phyloP scores from a whole-genome alignment of 2,329 filamentous ascomycete species.

The Sordariomycetes sp. region DNA sequence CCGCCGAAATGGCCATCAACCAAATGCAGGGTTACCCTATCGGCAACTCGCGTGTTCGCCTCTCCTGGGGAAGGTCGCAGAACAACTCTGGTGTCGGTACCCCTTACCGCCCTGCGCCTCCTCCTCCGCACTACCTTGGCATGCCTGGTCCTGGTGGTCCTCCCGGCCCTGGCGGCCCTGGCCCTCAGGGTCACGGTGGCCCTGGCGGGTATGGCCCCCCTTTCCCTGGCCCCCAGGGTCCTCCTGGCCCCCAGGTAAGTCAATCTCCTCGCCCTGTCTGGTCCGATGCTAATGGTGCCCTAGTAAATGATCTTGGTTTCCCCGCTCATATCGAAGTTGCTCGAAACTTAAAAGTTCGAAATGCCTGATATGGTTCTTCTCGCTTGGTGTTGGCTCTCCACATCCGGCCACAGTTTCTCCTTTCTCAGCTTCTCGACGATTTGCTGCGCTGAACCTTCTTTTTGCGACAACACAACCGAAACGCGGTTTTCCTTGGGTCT shows the following conservation, averaged over 20 bases:
- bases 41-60: slow-evolving; percentile 92
- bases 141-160: slow-evolving; percentile 35
- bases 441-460: too few relatives aligned
- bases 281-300: too few relatives aligned
- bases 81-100: slow-evolving; percentile 99
- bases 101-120: slow-evolving; percentile 88
- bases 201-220: slow-evolving; percentile 22
- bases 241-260: slow-evolving; percentile 25
- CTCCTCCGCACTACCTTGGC: slow-evolving; percentile 45
- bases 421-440: too few relatives aligned
- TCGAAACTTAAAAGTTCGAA: too few relatives aligned
- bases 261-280: too few relatives aligned
- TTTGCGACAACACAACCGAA: too few relatives aligned
- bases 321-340: too few relatives aligned
- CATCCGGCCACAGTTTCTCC: too few relatives aligned
- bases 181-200: slow-evolving; percentile 28
- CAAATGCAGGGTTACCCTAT: slow-evolving; percentile 78
- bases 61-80: slow-evolving; percentile 96
- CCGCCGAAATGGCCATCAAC: slow-evolving; percentile 79
- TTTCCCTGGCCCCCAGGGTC: slow-evolving; percentile 20
- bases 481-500: too few relatives aligned
- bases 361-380: too few relatives aligned
- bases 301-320: too few relatives aligned
- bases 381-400: too few relatives aligned
- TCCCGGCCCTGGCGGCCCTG: slow-evolving; percentile 36